Percentiles rank a stretch among this genome's conserved stretches.
These are phyloP conservation scores for Penicillium sp. DNA, from an alignment of 2,329 filamentous ascomycete species.

Conservation along the genomic window DNA sequence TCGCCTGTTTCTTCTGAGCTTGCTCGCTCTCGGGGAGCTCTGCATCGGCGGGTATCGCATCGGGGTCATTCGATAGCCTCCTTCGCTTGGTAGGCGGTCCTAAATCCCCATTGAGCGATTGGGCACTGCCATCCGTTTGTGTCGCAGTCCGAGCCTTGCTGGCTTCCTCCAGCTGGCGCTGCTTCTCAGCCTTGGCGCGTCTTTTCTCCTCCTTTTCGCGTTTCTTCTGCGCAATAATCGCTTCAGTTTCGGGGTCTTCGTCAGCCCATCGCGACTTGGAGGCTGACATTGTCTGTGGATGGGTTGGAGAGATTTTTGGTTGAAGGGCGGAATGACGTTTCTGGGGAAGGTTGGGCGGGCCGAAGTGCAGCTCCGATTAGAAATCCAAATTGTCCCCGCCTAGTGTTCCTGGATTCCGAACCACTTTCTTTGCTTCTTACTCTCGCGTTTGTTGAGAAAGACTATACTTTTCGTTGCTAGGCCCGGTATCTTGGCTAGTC, in stretches of 20 bases:
- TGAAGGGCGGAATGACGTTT: conserved; percentile 22
- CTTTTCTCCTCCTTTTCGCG: conserved; percentile 88
- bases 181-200: conserved; percentile 78
- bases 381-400: conserved; percentile 30
- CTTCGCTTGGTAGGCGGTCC: conserved; percentile 58
- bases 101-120: conserved; percentile 29
- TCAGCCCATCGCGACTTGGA: conserved; percentile 83
- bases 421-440: background rate
- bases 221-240: conserved; percentile 67
- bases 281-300: conserved; percentile 54
- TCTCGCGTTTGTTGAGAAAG: conserved; percentile 7
- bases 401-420: background rate
- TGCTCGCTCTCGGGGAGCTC: conserved; percentile 20
- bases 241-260: conserved; percentile 74
- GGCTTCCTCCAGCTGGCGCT: conserved; percentile 63
- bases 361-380: conserved; percentile 33
- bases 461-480: background rate
- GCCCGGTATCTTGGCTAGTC: background rate
- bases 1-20: conserved; percentile 44
- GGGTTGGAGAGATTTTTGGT: conserved; percentile 1
- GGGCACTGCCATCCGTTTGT: conserved; percentile 23
- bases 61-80: conserved; percentile 59
- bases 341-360: conserved; percentile 23
- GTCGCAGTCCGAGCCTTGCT: conserved; percentile 40
- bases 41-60: conserved; percentile 24